A percentile compares a stretch with the other conserved stretches of the same genome.
Conservation (phyloP, 176 grass and related monocot genomes). For the Cymbopogon citratus region DNA sequence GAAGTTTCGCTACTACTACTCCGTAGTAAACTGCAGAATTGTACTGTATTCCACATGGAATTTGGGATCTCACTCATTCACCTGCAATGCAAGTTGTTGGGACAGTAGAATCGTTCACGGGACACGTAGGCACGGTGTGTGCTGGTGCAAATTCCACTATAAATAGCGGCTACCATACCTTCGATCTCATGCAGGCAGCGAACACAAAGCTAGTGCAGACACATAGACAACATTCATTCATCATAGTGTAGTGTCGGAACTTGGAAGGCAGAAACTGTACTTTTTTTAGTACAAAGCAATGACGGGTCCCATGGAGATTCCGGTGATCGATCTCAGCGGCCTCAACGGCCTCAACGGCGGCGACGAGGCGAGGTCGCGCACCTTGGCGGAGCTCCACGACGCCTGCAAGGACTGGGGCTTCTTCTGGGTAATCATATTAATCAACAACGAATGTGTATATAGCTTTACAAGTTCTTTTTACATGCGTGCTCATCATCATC, state of each 20-base stretch:
- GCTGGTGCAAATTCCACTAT: too few species aligned
- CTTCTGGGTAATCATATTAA: conserved; percentile 59
- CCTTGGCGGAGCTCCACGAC: conserved; percentile 57
- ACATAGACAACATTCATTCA: too few species aligned
- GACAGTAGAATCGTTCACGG: too few species aligned
- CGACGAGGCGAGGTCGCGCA: conserved; percentile 30
- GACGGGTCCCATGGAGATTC: conserved; percentile 51
- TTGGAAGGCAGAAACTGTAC: neutral
- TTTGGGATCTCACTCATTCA: neutral
- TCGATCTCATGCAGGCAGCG: too few species aligned
- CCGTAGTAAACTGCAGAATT: neutral
- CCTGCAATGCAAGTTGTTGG: too few species aligned
- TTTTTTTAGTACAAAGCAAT: neutral
- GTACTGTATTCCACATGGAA: neutral
- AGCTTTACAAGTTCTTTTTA: neutral
- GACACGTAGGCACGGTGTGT: too few species aligned
- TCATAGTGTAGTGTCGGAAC: neutral
- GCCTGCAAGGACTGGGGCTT: conserved; percentile 69
- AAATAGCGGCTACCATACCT: too few species aligned
- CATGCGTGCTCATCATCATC: neutral
- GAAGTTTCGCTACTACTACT: neutral
- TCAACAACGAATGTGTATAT: neutral
- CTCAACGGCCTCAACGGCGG: conserved; percentile 35
- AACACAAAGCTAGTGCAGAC: too few species aligned
- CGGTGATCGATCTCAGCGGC: conserved; percentile 60